Evolutionary conservation across 768 basidiomycete species (phyloP).

Genomic region (Boletus rufocinnamomeus): DNA sequence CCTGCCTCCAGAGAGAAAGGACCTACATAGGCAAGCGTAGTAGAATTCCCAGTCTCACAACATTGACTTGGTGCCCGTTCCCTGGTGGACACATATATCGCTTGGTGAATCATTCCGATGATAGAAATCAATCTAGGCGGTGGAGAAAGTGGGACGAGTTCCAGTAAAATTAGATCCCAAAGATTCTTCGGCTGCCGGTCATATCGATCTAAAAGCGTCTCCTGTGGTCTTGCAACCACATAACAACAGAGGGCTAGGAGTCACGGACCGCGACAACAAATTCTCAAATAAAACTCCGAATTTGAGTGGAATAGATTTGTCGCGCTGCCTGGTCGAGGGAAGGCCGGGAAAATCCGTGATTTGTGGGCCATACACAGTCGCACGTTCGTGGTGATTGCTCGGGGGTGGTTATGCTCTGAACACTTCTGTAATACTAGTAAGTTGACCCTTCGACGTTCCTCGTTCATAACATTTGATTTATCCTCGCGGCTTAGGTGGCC

Average conservation of each 20-base stretch:
- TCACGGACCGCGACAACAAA: neutral
- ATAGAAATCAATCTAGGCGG: neutral
- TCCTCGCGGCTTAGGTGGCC: neutral
- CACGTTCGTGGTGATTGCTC: neutral
- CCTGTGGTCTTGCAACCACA: neutral
- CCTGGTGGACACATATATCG: neutral
- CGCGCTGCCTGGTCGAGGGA: neutral
- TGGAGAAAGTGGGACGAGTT: neutral
- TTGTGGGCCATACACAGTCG: neutral
- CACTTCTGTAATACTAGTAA: too few relatives aligned
- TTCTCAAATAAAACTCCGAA: neutral
- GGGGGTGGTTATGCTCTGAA: neutral
- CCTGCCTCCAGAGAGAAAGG: too few relatives aligned
- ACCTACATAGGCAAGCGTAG: neutral
- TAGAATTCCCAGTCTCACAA: neutral
- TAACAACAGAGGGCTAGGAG: neutral
- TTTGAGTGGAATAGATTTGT: neutral
- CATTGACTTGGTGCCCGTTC: neutral
- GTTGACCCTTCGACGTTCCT: neutral
- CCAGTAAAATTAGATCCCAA: neutral
- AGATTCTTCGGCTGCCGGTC: neutral
- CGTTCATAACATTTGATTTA: too few relatives aligned
- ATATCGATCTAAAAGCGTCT: neutral
- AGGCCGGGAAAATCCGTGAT: neutral
- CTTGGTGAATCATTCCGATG: neutral